These are phyloP conservation scores for Diaporthe velutina DNA, from an alignment of 2,329 filamentous ascomycete genomes.

Conservation along the genomic window DNA sequence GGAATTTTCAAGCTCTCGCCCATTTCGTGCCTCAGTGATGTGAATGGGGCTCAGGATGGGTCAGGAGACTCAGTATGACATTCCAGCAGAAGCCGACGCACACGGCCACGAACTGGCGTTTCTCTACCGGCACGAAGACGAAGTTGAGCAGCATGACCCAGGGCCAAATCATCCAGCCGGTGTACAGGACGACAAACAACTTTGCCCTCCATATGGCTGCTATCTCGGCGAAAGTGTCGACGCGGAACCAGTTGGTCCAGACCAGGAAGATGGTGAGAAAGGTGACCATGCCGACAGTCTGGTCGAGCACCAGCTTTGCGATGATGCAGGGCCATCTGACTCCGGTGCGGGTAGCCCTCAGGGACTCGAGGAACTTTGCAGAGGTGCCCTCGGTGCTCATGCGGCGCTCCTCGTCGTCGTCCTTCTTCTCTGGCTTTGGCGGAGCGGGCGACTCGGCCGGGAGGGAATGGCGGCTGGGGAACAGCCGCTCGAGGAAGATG, in stretches of 20 bases:
- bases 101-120: conserved; percentile 44
- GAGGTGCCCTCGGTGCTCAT: conserved; percentile 39
- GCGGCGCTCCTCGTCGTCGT: conserved; percentile 39
- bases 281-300: conserved; percentile 44
- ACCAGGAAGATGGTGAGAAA: conserved; percentile 43
- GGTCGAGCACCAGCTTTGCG: conserved; percentile 44
- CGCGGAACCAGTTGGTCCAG: conserved; percentile 44
- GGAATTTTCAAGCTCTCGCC: neutral
- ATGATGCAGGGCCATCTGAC: conserved; percentile 44
- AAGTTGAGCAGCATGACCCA: conserved; percentile 45
- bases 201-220: conserved; percentile 41
- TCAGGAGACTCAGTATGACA: conserved; percentile 43
- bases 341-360: conserved; percentile 30
- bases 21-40: conserved; percentile 17
- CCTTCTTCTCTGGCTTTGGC: conserved; percentile 40
- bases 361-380: conserved; percentile 30
- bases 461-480: conserved; percentile 41
- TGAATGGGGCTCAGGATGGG: conserved; percentile 37
- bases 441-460: conserved; percentile 15
- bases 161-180: conserved; percentile 45
- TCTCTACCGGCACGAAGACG: conserved; percentile 44
- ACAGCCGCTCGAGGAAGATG: conserved; percentile 43
- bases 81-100: conserved; percentile 47
- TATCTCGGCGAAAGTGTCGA: conserved; percentile 39
- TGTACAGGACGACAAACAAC: conserved; percentile 42